Conservation (phyloP, 495 filamentous ascomycete species). For the Trichoderma orchidacearum region DNA sequence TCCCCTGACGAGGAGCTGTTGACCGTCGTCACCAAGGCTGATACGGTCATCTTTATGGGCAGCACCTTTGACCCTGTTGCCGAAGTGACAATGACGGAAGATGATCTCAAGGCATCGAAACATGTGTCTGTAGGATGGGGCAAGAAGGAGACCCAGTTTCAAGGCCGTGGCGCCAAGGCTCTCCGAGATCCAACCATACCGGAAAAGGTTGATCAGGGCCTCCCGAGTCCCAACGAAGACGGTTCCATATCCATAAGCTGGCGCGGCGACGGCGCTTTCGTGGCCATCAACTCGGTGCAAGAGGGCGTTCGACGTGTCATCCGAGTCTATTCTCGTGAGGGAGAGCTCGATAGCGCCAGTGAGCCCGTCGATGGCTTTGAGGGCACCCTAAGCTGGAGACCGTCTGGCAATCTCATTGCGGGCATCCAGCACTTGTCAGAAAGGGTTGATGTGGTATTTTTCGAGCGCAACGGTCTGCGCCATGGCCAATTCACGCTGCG, state of each 20-base stretch:
- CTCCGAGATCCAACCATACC: constrained; percentile 89
- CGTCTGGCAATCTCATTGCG: constrained; percentile 78
- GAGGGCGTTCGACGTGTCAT: constrained; percentile 55
- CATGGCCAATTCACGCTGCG: constrained; percentile 83
- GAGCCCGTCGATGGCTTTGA: constrained; percentile 89
- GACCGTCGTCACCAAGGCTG: constrained; percentile 63
- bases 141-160: constrained; percentile 95
- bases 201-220: constrained; percentile 78
- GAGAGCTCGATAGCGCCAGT: constrained; percentile 76
- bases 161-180: constrained; percentile 82
- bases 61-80: constrained; percentile 73
- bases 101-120: constrained; percentile 76
- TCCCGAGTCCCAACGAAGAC: constrained; percentile 59
- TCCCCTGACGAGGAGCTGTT: constrained; percentile 90
- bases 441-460: constrained; percentile 77
- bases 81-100: constrained; percentile 51
- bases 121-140: constrained; percentile 99
- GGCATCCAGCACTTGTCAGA: constrained; percentile 60
- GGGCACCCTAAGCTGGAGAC: constrained; percentile 79
- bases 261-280: constrained; percentile 86
- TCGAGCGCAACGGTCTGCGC: constrained; percentile 87
- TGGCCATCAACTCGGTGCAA: constrained; percentile 73
- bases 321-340: constrained; percentile 81
- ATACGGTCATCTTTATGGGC: constrained; percentile 84
- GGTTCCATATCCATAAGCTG: constrained; percentile 62